phyloP scores from a whole-genome alignment of 768 basidiomycete species.

The Crepidotus variabilis region DNA sequence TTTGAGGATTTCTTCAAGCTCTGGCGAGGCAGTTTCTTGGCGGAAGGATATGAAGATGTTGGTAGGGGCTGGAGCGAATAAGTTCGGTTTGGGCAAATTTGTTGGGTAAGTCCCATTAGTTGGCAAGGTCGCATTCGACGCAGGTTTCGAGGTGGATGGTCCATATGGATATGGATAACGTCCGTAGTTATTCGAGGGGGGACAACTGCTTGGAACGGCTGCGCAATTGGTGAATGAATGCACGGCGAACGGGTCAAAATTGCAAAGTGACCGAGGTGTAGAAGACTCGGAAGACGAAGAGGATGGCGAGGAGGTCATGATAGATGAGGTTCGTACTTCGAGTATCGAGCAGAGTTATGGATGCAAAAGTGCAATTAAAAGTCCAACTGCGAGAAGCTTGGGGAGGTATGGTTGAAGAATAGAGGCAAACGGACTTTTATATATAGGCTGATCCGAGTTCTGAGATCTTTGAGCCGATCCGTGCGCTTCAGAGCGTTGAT shows the following conservation, averaged over 20 bases:
- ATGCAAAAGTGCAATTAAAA: background rate
- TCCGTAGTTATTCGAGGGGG: background rate
- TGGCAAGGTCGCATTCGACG: constrained; percentile 1
- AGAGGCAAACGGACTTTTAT: background rate
- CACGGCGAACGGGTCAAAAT: constrained; percentile 27
- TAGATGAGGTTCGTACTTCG: background rate
- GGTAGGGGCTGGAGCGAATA: background rate
- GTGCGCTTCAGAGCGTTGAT: background rate
- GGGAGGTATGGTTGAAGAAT: background rate
- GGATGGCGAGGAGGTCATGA: constrained; percentile 14
- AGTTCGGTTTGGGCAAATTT: constrained; percentile 7
- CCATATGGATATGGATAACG: constrained; percentile 14
- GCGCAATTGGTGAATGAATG: constrained; percentile 29
- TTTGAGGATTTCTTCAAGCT: constrained; percentile 15
- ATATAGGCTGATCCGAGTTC: background rate
- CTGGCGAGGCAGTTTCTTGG: constrained; percentile 16
- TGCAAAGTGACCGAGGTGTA: constrained; percentile 13
- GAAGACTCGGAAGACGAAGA: constrained; percentile 15
- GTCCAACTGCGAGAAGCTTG: background rate
- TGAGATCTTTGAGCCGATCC: background rate
- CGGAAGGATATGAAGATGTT: constrained; percentile 12
- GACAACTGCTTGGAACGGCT: constrained; percentile 9
- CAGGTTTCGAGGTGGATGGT: background rate
- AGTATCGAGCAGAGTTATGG: background rate
- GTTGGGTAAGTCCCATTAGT: background rate